Evolutionary conservation across 805 yeast genomes (phyloP).

Genomic region (Priceomyces haplophilus): DNA sequence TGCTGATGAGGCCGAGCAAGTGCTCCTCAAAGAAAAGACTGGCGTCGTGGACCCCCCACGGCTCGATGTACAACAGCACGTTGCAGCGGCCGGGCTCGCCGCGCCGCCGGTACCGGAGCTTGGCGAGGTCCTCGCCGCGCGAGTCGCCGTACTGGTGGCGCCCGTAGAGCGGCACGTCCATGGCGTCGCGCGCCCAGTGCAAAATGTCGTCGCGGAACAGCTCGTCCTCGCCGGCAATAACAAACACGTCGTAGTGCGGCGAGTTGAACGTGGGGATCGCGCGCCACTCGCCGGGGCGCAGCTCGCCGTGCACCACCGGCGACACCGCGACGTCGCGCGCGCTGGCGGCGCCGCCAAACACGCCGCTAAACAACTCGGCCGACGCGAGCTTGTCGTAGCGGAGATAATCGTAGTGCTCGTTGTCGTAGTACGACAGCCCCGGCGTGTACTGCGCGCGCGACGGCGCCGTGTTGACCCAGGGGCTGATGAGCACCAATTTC

Average conservation of each 20-base stretch:
- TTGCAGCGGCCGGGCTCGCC: constrained; percentile 19
- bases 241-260: constrained; percentile 24
- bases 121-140: constrained; percentile 14
- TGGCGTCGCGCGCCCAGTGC: constrained; percentile 28
- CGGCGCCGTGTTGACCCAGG: constrained; percentile 37
- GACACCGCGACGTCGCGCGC: neutral
- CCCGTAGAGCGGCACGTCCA: constrained; percentile 24
- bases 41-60: constrained; percentile 38
- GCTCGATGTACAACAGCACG: constrained; percentile 25
- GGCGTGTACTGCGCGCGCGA: constrained; percentile 17
- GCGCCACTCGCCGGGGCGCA: constrained; percentile 27
- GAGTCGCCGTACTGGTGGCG: constrained; percentile 25
- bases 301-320: constrained; percentile 13
- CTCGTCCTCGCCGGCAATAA: constrained; percentile 42
- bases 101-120: constrained; percentile 14
- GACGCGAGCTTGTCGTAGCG: constrained; percentile 9
- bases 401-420: constrained; percentile 19
- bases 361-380: neutral
- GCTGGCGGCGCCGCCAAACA: neutral
- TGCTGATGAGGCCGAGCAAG: constrained; percentile 4
- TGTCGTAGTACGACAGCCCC: constrained; percentile 36
- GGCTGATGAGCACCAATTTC: constrained; percentile 28
- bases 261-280: constrained; percentile 28
- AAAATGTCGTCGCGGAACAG: constrained; percentile 38
- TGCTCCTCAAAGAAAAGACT: constrained; percentile 25